phyloP scores from a whole-genome alignment of 768 basidiomycete species.

The Mycena galericulata region DNA sequence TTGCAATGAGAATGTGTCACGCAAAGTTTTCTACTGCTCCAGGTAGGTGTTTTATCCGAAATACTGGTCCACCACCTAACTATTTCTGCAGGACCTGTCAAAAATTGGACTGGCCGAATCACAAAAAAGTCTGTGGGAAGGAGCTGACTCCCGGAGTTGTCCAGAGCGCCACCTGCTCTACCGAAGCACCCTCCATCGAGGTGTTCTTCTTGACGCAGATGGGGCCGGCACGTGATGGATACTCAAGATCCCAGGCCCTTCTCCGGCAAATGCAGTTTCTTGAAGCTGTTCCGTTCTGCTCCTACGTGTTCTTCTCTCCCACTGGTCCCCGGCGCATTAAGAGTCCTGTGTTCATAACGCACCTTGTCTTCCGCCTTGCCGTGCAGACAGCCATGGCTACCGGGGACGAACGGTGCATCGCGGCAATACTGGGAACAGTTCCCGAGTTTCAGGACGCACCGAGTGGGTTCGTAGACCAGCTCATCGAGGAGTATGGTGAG shows the following conservation, averaged over 20 bases:
- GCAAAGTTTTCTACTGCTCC: too few relatives aligned
- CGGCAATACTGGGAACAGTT: constrained; percentile 1
- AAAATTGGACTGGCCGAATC: constrained; percentile 18
- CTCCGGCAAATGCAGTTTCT: constrained; percentile 19
- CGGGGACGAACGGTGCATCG: too few relatives aligned
- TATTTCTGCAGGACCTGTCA: too few relatives aligned
- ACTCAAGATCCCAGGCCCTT: constrained; percentile 9
- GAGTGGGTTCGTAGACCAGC: constrained; percentile 5
- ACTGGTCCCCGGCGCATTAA: constrained; percentile 10
- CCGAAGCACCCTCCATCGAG: constrained; percentile 4
- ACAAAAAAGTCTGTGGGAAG: constrained; percentile 25
- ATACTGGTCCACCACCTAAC: too few relatives aligned
- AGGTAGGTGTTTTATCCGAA: too few relatives aligned
- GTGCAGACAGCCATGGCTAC: constrained; percentile 14
- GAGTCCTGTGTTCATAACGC: constrained; percentile 7
- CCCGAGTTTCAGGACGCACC: constrained; percentile 12
- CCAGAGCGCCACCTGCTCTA: constrained; percentile 1
- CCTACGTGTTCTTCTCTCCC: constrained; percentile 14
- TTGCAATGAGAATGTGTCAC: too few relatives aligned
- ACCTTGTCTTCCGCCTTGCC: constrained; percentile 11
- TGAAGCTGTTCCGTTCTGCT: constrained; percentile 2
- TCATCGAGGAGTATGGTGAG: too few relatives aligned
- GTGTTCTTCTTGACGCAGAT: too few relatives aligned
- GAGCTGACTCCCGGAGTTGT: constrained; percentile 2
- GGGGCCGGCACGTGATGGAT: constrained; percentile 14